Percentiles rank a stretch among this genome's conserved stretches.
phyloP scores from a whole-genome alignment of 495 filamentous ascomycete species.

The Cetradonia linearis region DNA sequence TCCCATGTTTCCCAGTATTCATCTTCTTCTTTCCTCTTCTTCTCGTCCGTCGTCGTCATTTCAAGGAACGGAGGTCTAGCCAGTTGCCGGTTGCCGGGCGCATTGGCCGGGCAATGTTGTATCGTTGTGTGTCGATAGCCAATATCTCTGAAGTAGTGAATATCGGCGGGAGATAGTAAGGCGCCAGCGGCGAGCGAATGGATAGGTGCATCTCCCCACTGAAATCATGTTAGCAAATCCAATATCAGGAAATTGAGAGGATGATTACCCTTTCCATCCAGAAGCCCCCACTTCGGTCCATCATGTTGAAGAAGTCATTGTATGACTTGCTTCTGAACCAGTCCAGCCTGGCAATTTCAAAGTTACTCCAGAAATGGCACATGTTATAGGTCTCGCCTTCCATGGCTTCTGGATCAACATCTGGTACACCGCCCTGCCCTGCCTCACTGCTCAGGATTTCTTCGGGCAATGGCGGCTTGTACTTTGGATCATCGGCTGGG shows the following conservation, averaged over 20 bases:
- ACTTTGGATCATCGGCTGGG: conserved; percentile 51
- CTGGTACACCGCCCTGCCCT: conserved; percentile 56
- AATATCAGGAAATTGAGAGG: background rate
- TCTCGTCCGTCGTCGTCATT: conserved; percentile 72
- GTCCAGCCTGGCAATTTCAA: conserved; percentile 90
- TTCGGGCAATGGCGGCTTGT: conserved; percentile 67
- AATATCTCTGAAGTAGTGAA: conserved; percentile 99
- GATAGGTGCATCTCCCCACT: conserved; percentile 99
- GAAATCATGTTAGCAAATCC: conserved; percentile 26
- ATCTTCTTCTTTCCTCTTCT: conserved; percentile 84
- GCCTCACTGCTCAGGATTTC: conserved; percentile 73
- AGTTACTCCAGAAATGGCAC: conserved; percentile 99
- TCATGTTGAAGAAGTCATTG: conserved; percentile 98
- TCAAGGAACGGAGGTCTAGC: conserved; percentile 75
- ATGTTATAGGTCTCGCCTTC: conserved; percentile 98
- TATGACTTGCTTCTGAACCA: conserved; percentile 96
- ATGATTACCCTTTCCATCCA: conserved; percentile 91
- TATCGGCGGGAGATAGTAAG: conserved; percentile 69
- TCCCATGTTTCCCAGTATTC: conserved; percentile 92
- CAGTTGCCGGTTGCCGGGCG: conserved; percentile 71
- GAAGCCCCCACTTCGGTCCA: conserved; percentile 96
- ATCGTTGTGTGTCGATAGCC: conserved; percentile 98
- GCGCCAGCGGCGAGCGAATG: conserved; percentile 93
- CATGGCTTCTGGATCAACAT: conserved; percentile 89
- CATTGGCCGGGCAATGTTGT: conserved; percentile 96